Evolutionary conservation across 768 basidiomycete species (phyloP), one percentile per base, ranked within the genome.

Genomic region (Kwoniella mangroviensis): DNA sequence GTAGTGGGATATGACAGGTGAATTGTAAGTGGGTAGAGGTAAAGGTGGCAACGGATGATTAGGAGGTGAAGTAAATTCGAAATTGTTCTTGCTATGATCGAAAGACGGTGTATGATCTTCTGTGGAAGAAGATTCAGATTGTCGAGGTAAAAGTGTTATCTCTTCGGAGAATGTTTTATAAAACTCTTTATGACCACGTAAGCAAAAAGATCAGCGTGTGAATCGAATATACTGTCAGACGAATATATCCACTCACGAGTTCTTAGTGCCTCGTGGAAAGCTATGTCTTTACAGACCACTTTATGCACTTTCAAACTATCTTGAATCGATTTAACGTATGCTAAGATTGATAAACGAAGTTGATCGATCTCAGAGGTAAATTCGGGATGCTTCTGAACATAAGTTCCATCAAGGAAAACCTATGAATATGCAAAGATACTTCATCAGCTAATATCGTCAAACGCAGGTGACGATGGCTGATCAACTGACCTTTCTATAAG

Each of bases 191-290:
- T 15, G n/a, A 12, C 26, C n/a, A 58, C 34, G 34, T 34, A 34
- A 34, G 34, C 34, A 34, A 34, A 34, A 6, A 34, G 9, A 34
- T 34, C 5, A 34, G 34, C 34, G 34, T 34, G 34, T 34, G 34
- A 34, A 34, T 34, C 34, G 34, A 34, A 7, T 21, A 10, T 34
- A 57, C 5, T 34, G 13, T 49, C 49, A 24, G 28, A 3, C 51
- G 26, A 45, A 7, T 15, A 17, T 54, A 11, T 13, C 2, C 1
- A 81, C 83, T 67, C 41, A 84, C 83, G 84, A 59, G 73, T 73
- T 80, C 92, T 90, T 55, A 98, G 86, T 0, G 93, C 93, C 69
- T 90, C 90, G 79, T 98, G 95, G 87, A 98, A 98, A 4, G 89
- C 88, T n/a, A 91, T 84, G 87, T 97, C 96, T 81, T 94, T 93